Evolutionary conservation across 2,329 filamentous ascomycete genomes (phyloP), one percentile per base, ranked within the genome.

Genomic region (Fusarium mangiferae): DNA sequence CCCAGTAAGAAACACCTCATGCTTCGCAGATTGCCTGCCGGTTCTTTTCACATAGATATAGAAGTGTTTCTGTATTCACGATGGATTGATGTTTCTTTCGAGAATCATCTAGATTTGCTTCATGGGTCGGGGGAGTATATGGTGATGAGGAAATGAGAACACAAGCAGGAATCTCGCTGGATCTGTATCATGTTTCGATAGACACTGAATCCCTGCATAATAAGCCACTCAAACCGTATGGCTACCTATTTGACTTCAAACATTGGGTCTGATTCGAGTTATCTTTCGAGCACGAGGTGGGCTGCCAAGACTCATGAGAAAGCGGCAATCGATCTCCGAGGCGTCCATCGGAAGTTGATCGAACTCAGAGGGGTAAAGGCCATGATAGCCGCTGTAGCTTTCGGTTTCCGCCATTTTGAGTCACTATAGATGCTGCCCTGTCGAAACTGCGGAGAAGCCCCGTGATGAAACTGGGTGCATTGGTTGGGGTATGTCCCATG

Each of bases 1-100:
- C 85, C 79, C 80, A 84, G 72, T 82, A 79, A 60, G 48, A 26
- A 44, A 33, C 18, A 38, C 18, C 15, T 22, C 14, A 24, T 18
- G 41, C 36, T 56, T 60, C 13, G n/a, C 44, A 49, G 36, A 41
- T 30, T 61, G n/a, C 48, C 36, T 51, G 46, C 41, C 24, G 41
- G 33, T 51, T 66, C 58, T 54, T 56, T 59, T 38, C 51, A 46
- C 35, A 74, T 70, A 72, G 57, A 68, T 61, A 76, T 73, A 77
- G 69, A 78, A 58, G 55, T 55, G 60, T 74, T 51, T 63, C 73
- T 46, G 54, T 54, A 62, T 52, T 66, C 36, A 49, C 48, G 57
- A 60, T 36, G 35, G 44, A 56, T 54, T 35, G n/a, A 45, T 69
- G 22, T 48, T 65, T 35, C 52, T 45, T 42, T 48, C 54, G 45